Percentiles rank a stretch among this genome's conserved stretches.
These are phyloP conservation scores for Lactarius sp. DNA, from an alignment of 768 basidiomycete species.

Conservation along the genomic window DNA sequence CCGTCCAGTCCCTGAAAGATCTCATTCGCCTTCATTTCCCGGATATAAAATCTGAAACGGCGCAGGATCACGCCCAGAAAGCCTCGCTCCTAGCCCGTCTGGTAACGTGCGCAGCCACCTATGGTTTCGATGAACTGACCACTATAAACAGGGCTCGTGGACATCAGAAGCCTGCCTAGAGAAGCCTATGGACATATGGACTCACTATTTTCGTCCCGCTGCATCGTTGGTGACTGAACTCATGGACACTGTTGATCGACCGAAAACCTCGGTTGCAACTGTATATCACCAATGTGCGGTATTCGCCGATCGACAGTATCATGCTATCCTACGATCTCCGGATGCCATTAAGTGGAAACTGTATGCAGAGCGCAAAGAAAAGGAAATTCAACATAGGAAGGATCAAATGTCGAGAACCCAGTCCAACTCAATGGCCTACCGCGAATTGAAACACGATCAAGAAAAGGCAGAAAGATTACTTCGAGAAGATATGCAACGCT, in stretches of 20 bases:
- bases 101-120: conserved; percentile 39
- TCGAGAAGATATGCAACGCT: conserved; percentile 47
- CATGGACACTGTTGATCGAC: conserved; percentile 14
- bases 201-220: conserved; percentile 67
- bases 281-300: conserved; percentile 79
- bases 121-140: neutral
- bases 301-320: conserved; percentile 88
- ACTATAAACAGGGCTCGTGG: conserved; percentile 72
- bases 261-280: conserved; percentile 36
- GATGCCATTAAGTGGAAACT: conserved; percentile 65
- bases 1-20: conserved; percentile 64
- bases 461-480: conserved; percentile 46
- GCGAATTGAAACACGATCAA: conserved; percentile 36
- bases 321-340: conserved; percentile 60
- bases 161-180: conserved; percentile 79
- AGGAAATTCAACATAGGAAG: conserved; percentile 58
- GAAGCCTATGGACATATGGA: conserved; percentile 66
- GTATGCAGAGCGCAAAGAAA: conserved; percentile 66
- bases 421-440: conserved; percentile 25
- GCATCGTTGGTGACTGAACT: conserved; percentile 32
- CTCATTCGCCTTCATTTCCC: conserved; percentile 31
- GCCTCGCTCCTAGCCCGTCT: conserved; percentile 56
- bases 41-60: conserved; percentile 13
- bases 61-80: conserved; percentile 22
- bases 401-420: conserved; percentile 32